phyloP scores from a whole-genome alignment of 1,284 basidiomycete species.

The Ustilago shanxiensis region DNA sequence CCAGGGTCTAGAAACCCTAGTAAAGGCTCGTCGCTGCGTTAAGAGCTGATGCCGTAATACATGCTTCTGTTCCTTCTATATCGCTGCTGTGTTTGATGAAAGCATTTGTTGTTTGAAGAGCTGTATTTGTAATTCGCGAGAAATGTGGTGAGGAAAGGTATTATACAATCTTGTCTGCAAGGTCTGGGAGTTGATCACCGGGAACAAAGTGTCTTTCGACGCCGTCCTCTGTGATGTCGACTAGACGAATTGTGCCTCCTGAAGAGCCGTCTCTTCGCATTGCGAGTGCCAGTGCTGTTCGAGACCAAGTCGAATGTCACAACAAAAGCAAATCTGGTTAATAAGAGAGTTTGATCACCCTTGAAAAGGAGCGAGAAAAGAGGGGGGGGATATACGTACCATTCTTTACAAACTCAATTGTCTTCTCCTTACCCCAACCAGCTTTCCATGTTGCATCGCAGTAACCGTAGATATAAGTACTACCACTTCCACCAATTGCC shows the following conservation, averaged over 20 bases:
- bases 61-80: too few species aligned
- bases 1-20: conserved; percentile 37
- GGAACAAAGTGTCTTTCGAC: conserved; percentile 94
- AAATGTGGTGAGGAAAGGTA: background rate
- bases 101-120: too few species aligned
- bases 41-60: conserved; percentile 1
- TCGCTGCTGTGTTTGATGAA: background rate
- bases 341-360: too few species aligned
- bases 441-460: conserved; percentile 98
- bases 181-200: conserved; percentile 74
- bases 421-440: conserved; percentile 91
- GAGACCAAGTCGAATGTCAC: conserved; percentile 6
- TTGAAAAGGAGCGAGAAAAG: too few species aligned
- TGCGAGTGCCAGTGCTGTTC: conserved; percentile 84
- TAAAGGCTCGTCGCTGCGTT: conserved; percentile 38
- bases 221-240: conserved; percentile 90
- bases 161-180: conserved; percentile 61
- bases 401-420: conserved; percentile 94
- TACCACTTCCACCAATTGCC: conserved; percentile 78
- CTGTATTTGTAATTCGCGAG: background rate
- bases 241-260: conserved; percentile 97
- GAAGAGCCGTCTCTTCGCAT: conserved; percentile 99
- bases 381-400: conserved; percentile 70
- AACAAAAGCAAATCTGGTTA: background rate
- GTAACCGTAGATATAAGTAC: conserved; percentile 98